phyloP scores from a whole-genome alignment of 2,329 filamentous ascomycete genomes.

The Beauveria varroae region DNA sequence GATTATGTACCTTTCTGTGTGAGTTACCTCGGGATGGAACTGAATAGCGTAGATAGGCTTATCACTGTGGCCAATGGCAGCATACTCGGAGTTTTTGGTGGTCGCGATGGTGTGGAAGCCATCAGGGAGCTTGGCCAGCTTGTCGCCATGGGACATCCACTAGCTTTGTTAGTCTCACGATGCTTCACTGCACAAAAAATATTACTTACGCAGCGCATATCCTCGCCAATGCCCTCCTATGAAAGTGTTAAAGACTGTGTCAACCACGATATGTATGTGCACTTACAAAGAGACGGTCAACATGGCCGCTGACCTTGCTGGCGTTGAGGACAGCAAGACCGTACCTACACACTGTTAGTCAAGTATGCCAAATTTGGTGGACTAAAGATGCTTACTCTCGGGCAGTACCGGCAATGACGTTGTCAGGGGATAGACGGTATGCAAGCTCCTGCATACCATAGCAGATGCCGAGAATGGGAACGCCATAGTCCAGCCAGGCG shows the following conservation, averaged over 20 bases:
- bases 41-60: constrained; percentile 67
- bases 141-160: constrained; percentile 43
- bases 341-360: constrained; percentile 39
- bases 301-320: constrained; percentile 50
- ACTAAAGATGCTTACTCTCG: background rate
- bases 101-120: constrained; percentile 67
- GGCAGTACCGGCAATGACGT: constrained; percentile 37
- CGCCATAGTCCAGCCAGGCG: constrained; percentile 66
- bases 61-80: constrained; percentile 65
- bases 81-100: constrained; percentile 69
- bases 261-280: background rate
- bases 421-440: constrained; percentile 54
- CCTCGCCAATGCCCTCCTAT: background rate
- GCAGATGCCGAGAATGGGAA: constrained; percentile 43
- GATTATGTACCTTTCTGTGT: constrained; percentile 13
- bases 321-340: constrained; percentile 62
- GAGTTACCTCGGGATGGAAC: constrained; percentile 74
- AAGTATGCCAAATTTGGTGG: too few relatives aligned
- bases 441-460: constrained; percentile 54
- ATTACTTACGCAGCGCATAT: background rate
- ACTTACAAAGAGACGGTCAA: constrained; percentile 64
- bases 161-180: background rate
- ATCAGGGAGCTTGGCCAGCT: constrained; percentile 66
- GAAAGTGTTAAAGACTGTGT: background rate
- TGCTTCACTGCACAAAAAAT: too few relatives aligned